Conservation (phyloP, 2,329 filamentous ascomycete genomes). For the Tolypocladium pustulatum region DNA sequence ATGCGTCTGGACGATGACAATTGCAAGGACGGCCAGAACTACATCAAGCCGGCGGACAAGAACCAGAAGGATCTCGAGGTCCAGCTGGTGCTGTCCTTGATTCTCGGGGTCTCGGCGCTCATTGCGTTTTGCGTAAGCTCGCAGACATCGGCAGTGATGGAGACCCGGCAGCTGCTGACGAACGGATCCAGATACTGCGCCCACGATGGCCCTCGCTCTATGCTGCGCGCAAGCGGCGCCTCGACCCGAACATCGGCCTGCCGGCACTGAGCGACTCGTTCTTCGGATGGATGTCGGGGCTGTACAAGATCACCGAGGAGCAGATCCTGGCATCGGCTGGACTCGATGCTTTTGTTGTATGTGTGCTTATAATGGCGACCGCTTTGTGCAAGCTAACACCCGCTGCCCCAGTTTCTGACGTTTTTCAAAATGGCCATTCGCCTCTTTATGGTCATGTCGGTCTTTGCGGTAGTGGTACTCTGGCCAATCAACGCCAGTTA, state of each 20-base stretch:
- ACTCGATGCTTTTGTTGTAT: slow-evolving; percentile 83
- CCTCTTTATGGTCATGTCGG: slow-evolving; percentile 67
- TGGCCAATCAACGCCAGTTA: slow-evolving; percentile 75
- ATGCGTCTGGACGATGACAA: slow-evolving; percentile 4
- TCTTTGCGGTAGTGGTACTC: slow-evolving; percentile 73
- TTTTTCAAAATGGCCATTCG: slow-evolving; percentile 95
- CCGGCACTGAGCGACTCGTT: slow-evolving; percentile 75
- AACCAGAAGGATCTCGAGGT: slow-evolving; percentile 37
- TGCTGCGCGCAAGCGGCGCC: slow-evolving; percentile 73
- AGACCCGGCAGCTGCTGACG: background rate
- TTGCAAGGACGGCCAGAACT: slow-evolving; percentile 12
- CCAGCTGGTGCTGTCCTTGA: slow-evolving; percentile 63
- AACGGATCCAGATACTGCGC: slow-evolving; percentile 55
- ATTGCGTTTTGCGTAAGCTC: slow-evolving; percentile 61
- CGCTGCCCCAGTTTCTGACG: slow-evolving; percentile 54
- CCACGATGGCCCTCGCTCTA: slow-evolving; percentile 90
- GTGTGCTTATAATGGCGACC: slow-evolving; percentile 14
- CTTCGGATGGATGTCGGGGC: slow-evolving; percentile 84
- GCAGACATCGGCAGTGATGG: background rate
- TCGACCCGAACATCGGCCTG: slow-evolving; percentile 46
- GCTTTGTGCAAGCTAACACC: slow-evolving; percentile 6
- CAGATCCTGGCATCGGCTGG: slow-evolving; percentile 85
- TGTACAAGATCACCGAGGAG: slow-evolving; percentile 79
- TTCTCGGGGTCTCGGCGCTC: slow-evolving; percentile 61
- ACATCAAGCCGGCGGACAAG: slow-evolving; percentile 13